Base-by-base conservation (phyloP, 2,329 filamentous ascomycete species). In the Phialocephala subalpina region DNA sequence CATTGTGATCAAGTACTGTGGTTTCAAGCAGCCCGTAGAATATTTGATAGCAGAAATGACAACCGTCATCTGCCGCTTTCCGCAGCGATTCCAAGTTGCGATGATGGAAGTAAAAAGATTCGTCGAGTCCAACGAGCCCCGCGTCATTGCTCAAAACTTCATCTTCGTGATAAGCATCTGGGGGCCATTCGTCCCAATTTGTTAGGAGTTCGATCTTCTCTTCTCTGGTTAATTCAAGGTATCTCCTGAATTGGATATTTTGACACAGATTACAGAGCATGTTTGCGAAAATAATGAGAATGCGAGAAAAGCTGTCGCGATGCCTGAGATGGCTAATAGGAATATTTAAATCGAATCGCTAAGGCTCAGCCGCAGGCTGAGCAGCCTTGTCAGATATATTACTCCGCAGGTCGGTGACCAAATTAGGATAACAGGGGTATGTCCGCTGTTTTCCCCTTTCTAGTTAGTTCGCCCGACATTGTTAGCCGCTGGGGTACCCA, bases 61-160 rank as follows among this genome's bases (percentile, higher is more conserved):
- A 66, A 52, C 59, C 63, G 36, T 59, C 33, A 62, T 66, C 42
- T 59, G 63, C 63, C 49, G 63, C 35, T 66, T 66, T 62, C 38
- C 38, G 58, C 47, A 65, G 38, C 45, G 63, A 33, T 58, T 47
- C 58, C 52, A 65, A 57, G 55, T 63, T 61, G 42, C 33, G 64
- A 49, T 66, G 64, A 60, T 66, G 64, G 62, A 66, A 55, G 60
- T 66, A 63, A 63, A 42, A 63, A 14, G 49, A 65, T 65, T 65
- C 35, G 35, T 38, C 35, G 35, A 38, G 9, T 65, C 45, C 42
- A 57, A 56, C 47, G 57, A 55, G 29, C 12, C 29, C 45, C 60
- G 33, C 9, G 55, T 60, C 60, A 63, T 59, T 36, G 25, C 58
- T 56, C 60, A 60, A 63, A 59, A 60, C 60, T 42, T 63, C 55